Conservation (phyloP, 1,139 yeast genomes). For the Hyphopichia burtonii region DNA sequence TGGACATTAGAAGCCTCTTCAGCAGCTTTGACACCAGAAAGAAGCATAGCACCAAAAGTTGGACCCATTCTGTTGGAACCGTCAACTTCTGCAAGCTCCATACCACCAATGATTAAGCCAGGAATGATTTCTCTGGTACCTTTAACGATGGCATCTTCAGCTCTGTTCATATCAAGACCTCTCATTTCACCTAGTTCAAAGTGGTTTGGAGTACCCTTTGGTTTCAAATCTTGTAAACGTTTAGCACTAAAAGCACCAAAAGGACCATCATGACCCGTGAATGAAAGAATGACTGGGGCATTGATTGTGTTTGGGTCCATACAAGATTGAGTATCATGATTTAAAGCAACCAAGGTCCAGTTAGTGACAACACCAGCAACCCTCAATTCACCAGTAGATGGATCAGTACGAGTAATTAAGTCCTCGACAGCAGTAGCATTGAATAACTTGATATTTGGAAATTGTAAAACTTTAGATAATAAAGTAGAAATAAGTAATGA, state of each 20-base stretch:
- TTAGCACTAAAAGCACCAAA: constrained; percentile 79
- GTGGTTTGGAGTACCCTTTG: constrained; percentile 16
- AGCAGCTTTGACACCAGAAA: constrained; percentile 76
- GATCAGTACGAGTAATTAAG: constrained; percentile 68
- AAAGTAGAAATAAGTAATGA: constrained; percentile 75
- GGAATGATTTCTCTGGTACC: constrained; percentile 68
- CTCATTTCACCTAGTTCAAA: constrained; percentile 68
- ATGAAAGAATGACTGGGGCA: constrained; percentile 66
- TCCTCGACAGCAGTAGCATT: constrained; percentile 84
- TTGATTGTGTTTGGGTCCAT: constrained; percentile 86
- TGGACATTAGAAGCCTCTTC: constrained; percentile 54
- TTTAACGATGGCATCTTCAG: constrained; percentile 77
- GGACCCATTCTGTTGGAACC: constrained; percentile 86
- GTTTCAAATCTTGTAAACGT: constrained; percentile 36
- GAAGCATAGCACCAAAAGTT: constrained; percentile 80
- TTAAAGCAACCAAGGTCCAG: constrained; percentile 77
- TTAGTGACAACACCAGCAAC: constrained; percentile 81
- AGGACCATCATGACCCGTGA: constrained; percentile 84
- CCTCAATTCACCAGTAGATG: constrained; percentile 53
- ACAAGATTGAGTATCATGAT: constrained; percentile 76
- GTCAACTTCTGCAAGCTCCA: constrained; percentile 78
- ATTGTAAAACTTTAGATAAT: constrained; percentile 63
- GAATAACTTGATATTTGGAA: constrained; percentile 75
- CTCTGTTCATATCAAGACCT: constrained; percentile 75
- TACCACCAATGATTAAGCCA: constrained; percentile 74